These are phyloP conservation scores for Cutaneotrichosporon sp. DNA, from an alignment of 1,284 basidiomycete species.

Conservation along the genomic window DNA sequence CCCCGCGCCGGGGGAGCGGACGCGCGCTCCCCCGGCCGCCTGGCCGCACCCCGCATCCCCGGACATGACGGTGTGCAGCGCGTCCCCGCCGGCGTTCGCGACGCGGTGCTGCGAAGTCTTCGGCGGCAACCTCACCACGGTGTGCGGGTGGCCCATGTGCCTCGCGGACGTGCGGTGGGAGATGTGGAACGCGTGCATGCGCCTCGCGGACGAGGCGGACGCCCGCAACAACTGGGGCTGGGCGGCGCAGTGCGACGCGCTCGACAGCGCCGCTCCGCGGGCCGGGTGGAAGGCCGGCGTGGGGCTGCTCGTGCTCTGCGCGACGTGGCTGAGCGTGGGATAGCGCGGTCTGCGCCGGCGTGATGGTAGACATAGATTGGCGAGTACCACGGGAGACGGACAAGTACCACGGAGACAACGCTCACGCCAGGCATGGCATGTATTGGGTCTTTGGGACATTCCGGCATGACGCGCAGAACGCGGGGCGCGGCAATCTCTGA, in stretches of 20 bases:
- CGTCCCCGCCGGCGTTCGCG: background rate
- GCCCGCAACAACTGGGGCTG: background rate
- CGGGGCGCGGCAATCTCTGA: too few species aligned
- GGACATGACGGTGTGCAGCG: background rate
- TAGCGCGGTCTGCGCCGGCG: too few species aligned
- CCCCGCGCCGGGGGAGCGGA: background rate
- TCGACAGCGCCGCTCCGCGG: background rate
- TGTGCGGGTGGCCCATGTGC: conserved; percentile 7
- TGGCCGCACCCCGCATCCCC: background rate
- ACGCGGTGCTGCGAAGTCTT: background rate
- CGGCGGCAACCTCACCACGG: background rate
- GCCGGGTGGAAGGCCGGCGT: background rate
- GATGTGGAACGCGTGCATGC: conserved; percentile 6
- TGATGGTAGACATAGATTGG: too few species aligned
- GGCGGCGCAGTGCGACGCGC: conserved; percentile 3
- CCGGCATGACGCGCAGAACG: too few species aligned
- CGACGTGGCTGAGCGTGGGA: too few species aligned
- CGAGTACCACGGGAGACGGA: too few species aligned
- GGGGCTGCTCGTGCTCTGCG: background rate
- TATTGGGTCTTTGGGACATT: too few species aligned
- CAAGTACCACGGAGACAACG: too few species aligned
- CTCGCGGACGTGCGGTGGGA: conserved; percentile 4
- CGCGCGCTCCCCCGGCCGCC: background rate
- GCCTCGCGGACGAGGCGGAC: conserved; percentile 6
- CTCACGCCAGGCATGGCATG: too few species aligned